Evolutionary conservation across 176 grass and related monocot genomes (phyloP), one percentile per base, ranked within the genome.

Genomic region (Rhynchospora tenuis): DNA sequence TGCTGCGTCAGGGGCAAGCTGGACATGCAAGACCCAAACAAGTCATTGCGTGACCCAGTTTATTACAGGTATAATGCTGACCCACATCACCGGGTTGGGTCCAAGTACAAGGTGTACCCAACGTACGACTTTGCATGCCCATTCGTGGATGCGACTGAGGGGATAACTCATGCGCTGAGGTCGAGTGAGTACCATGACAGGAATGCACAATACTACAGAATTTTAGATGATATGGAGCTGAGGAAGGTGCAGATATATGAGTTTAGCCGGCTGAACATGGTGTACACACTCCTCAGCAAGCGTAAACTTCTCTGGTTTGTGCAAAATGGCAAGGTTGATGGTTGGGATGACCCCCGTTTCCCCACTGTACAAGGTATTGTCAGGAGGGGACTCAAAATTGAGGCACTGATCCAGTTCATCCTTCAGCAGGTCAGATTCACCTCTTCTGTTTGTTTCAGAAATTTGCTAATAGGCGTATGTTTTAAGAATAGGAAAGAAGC

Each of bases 91-190:
- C 90, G 88, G 62, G 89, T 94, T 76, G 90, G 95, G 51, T 88
- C 92, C 24, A 86, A 93, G 72, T 98, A 93, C 86, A 98, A 91
- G 83, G 92, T 90, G 22, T 98, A 94, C 76, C 95, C 95, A 64
- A 94, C 89, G 3, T 98, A 98, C 87, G 92, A 98, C 80, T 94
- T 98, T 83, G 95, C 95, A 85, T 98, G 95, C 64, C 95, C 95
- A 23, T 98, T 93, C 83, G 95, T 94, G 24, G 92, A 98, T 86
- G 86, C 95, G 2, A 80, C 82, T 17, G 92, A 98, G 78, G 95
- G 92, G 2, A 27, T 82, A 82, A 91, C 95, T 64, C 92, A 94
- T 90, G 95, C 90, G 59, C 89, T 98, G 42, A 88, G 92, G 26
- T 94, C 89, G 81, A 98, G 95, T 79, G 95, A 98, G 85, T 94